These are phyloP conservation scores for Lasiosphaeris hirsuta DNA, from an alignment of 495 filamentous ascomycete species.

Conservation along the genomic window DNA sequence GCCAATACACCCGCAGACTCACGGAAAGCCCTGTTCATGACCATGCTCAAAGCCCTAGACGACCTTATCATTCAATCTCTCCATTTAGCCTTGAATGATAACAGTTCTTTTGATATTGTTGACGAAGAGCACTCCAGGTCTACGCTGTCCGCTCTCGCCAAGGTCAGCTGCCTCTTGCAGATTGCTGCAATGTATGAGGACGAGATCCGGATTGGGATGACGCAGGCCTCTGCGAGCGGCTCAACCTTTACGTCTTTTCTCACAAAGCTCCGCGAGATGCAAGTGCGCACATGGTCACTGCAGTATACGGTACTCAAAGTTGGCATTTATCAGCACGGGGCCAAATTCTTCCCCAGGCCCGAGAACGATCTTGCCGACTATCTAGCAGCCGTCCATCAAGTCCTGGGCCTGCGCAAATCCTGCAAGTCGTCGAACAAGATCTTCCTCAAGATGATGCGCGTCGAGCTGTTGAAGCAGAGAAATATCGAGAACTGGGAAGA, in stretches of 20 bases:
- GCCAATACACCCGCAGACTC: slow-evolving; percentile 55
- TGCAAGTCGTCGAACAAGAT: slow-evolving; percentile 82
- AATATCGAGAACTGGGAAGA: slow-evolving; percentile 67
- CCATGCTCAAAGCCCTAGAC: slow-evolving; percentile 73
- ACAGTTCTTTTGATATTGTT: slow-evolving; percentile 76
- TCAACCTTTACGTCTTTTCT: slow-evolving; percentile 52
- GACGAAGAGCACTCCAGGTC: slow-evolving; percentile 70
- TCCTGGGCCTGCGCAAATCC: slow-evolving; percentile 78
- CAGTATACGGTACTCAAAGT: slow-evolving; percentile 72
- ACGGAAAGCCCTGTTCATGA: slow-evolving; percentile 64
- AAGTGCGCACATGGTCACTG: slow-evolving; percentile 82
- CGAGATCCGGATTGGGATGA: slow-evolving; percentile 69
- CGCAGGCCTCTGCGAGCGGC: slow-evolving; percentile 32
- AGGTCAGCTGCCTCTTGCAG: slow-evolving; percentile 69
- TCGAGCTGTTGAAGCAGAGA: slow-evolving; percentile 66
- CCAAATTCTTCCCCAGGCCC: slow-evolving; percentile 55
- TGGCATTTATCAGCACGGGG: slow-evolving; percentile 60
- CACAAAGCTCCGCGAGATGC: slow-evolving; percentile 79
- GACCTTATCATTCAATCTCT: slow-evolving; percentile 67
- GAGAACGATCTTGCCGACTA: slow-evolving; percentile 70
- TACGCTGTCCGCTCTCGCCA: slow-evolving; percentile 64
- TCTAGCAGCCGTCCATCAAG: slow-evolving; percentile 74
- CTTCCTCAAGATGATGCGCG: slow-evolving; percentile 83
- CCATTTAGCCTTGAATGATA: slow-evolving; percentile 59
- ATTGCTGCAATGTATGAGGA: slow-evolving; percentile 78